phyloP scores from a whole-genome alignment of 2,329 filamentous ascomycete genomes.

The Neonectria magnoliae region DNA sequence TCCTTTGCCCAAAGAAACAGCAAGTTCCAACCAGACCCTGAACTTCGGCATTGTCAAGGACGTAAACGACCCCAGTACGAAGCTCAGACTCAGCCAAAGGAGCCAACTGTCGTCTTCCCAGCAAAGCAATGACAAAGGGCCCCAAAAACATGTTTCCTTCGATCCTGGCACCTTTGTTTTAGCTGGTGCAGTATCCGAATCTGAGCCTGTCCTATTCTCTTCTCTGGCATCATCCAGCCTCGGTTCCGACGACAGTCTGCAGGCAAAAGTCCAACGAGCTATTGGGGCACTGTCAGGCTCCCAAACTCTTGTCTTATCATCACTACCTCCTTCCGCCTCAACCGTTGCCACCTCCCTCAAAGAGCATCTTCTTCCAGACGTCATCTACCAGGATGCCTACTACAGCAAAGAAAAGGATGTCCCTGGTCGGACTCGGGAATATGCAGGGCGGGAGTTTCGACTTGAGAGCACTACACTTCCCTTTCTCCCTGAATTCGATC shows the following conservation, averaged over 20 bases:
- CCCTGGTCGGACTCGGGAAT: constrained; percentile 79
- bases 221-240: constrained; percentile 28
- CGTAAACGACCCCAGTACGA: constrained; percentile 71
- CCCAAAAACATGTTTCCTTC: constrained; percentile 39
- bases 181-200: constrained; percentile 1
- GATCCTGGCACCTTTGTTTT: constrained; percentile 25
- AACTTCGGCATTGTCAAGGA: constrained; percentile 83
- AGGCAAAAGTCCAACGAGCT: constrained; percentile 28
- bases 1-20: constrained; percentile 14
- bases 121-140: constrained; percentile 52
- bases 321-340: constrained; percentile 41
- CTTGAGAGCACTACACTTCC: constrained; percentile 79
- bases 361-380: constrained; percentile 61
- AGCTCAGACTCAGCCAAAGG: constrained; percentile 73
- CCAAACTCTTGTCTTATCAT: constrained; percentile 38
- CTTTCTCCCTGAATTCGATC: constrained; percentile 82
- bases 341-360: constrained; percentile 36
- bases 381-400: constrained; percentile 85
- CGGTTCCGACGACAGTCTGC: constrained; percentile 14
- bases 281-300: constrained; percentile 22
- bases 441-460: constrained; percentile 87
- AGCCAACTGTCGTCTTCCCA: constrained; percentile 58
- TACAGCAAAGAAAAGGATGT: constrained; percentile 89
- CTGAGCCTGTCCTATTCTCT: constrained; percentile 23
- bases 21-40: constrained; percentile 55